Evolutionary conservation across 164 flowering plant genomes (phyloP).

Genomic region (Protea cynaroides): DNA sequence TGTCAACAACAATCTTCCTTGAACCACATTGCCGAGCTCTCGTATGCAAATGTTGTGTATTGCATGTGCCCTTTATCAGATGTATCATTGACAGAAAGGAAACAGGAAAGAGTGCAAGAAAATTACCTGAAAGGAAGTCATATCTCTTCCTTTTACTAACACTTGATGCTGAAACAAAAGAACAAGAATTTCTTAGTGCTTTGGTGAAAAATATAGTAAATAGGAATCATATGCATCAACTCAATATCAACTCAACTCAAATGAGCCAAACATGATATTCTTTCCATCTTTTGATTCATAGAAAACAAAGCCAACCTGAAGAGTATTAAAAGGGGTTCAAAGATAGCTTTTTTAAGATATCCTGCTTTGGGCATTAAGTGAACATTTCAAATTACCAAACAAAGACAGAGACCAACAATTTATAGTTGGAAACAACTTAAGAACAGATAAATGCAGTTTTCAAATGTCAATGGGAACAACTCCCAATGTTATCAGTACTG

Average conservation of each 20-base stretch:
- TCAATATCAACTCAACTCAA: not conserved
- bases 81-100: not conserved
- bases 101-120: not conserved
- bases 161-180: slow-evolving; percentile 50
- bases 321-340: not conserved
- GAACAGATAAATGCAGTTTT: too few relatives aligned
- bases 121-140: slow-evolving; percentile 74
- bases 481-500: too few relatives aligned
- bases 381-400: not conserved
- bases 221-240: not conserved
- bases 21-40: too few relatives aligned
- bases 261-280: not conserved
- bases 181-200: not conserved
- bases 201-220: not conserved
- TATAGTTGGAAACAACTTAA: not conserved
- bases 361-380: not conserved
- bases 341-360: too few relatives aligned
- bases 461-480: too few relatives aligned
- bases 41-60: not conserved
- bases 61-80: not conserved
- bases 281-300: too few relatives aligned
- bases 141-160: slow-evolving; percentile 53
- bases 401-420: not conserved
- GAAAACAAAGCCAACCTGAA: not conserved
- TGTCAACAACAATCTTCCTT: not conserved